These are phyloP conservation scores for Heliocybe sulcata DNA, from an alignment of 1,284 basidiomycete species.

Conservation along the genomic window DNA sequence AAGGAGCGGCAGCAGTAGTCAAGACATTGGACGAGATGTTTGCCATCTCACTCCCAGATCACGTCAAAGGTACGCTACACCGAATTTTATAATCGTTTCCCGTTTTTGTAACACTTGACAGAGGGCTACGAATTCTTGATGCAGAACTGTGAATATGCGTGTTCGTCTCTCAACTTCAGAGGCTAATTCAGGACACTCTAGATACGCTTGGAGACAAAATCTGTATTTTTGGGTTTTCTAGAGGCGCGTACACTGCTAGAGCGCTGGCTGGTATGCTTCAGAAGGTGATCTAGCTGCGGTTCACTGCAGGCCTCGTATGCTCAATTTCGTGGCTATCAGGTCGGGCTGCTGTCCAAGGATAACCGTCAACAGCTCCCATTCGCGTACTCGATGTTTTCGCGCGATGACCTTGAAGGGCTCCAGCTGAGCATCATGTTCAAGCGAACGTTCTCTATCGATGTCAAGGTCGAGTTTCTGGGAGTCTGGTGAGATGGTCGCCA, in stretches of 20 bases:
- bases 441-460: conserved; percentile 22
- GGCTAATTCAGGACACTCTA: conserved; percentile 4
- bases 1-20: not conserved
- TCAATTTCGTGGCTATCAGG: conserved; percentile 16
- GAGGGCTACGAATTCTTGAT: conserved; percentile 59
- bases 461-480: conserved; percentile 28
- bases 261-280: conserved; percentile 49
- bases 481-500: conserved; percentile 13
- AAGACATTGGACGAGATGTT: conserved; percentile 3
- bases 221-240: conserved; percentile 60
- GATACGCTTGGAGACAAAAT: conserved; percentile 43
- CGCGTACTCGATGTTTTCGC: conserved; percentile 33
- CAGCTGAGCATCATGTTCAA: conserved; percentile 23
- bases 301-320: not conserved
- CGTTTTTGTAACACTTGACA: conserved; percentile 11
- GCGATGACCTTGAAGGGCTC: conserved; percentile 17
- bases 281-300: conserved; percentile 21
- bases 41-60: not conserved
- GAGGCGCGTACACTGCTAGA: conserved; percentile 52
- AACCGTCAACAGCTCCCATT: conserved; percentile 43
- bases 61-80: not conserved
- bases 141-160: conserved; percentile 43
- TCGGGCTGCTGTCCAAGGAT: conserved; percentile 46
- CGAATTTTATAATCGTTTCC: not conserved
- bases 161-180: not conserved